Base-by-base conservation (phyloP, 495 filamentous ascomycete species). In the Neurospora africana region DNA sequence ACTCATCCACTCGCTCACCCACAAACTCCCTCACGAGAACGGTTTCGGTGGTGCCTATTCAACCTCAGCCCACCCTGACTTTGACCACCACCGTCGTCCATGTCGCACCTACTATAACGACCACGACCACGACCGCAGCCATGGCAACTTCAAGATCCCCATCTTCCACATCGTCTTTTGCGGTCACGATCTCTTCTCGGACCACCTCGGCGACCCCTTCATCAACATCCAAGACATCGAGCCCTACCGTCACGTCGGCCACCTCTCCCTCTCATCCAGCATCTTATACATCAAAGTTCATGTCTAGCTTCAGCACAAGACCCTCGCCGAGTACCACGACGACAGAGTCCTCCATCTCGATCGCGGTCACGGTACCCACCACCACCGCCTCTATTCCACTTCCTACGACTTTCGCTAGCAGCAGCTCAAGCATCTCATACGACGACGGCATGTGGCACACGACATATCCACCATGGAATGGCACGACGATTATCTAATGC, bases 391-490 rank as follows among this genome's bases (percentile, higher is more conserved):
- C 72, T 30, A n/a, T 40, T 10, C 69, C 70, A 11, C 37, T 73
- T 10, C 69, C 43, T 35, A 73, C 75, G 10, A 23, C 27, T 6
- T 68, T 69, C 13, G 70, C 9, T 58, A 72, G 41, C 53, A 69
- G 36, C 67, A 73, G 27, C 37, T 76, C 72, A 21, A 78, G 39
- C 58, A 75, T 67, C 19, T 68, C 73, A 23, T 76, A 80, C 27
- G 78, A 81, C 40, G 71, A 81, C 37, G 80, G 81, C 30, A 74
- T 69, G 15, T 82, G 81, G 82, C 81, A 84, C 72, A 81, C 82
- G 27, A 74, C 79, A 10, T 83, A 83, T 69, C 79, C 79, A 38
- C 41, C 79, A 8, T 82, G 82, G 82, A 83, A 82, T 53, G 78
- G 76, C 17, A 83, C 81, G 13, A 75, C 53, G 53, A 61, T 27